These are phyloP conservation scores for Exophiala viscosa DNA, from an alignment of 2,329 filamentous ascomycete species.

Conservation along the genomic window DNA sequence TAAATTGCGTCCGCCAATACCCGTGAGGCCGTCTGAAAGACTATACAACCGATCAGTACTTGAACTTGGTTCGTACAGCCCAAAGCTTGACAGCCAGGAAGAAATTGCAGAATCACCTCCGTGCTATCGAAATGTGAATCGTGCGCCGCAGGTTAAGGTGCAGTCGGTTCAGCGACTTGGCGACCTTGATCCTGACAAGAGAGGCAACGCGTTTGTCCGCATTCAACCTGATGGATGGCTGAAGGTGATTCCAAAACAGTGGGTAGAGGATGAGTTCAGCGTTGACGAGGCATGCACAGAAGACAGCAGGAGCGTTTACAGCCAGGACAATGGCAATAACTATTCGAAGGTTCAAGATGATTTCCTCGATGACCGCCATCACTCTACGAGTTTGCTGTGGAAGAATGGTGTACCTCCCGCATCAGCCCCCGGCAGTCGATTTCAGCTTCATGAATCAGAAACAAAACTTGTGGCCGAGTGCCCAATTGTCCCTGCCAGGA, in stretches of 20 bases:
- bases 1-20: slow-evolving; percentile 4
- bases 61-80: not conserved
- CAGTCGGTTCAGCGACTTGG: not conserved
- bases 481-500: too few relatives aligned
- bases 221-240: slow-evolving; percentile 16
- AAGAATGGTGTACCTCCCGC: too few relatives aligned
- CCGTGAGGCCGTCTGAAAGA: not conserved
- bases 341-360: not conserved
- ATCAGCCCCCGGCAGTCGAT: too few relatives aligned
- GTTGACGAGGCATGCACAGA: not conserved
- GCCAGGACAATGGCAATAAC: slow-evolving; percentile 9
- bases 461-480: not conserved
- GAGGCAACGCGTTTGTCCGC: slow-evolving; percentile 5
- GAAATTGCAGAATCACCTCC: not conserved
- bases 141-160: slow-evolving; percentile 46
- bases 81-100: not conserved
- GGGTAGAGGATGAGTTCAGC: slow-evolving; percentile 19
- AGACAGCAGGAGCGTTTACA: slow-evolving; percentile 13
- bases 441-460: not conserved
- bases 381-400: too few relatives aligned
- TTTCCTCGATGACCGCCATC: not conserved
- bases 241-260: slow-evolving; percentile 16
- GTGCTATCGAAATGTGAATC: not conserved
- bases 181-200: slow-evolving; percentile 15
- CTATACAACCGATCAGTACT: not conserved